Evolutionary conservation across 129 eudicot genomes (phyloP), one percentile per base, ranked within the genome.

Genomic region (Sambucus nigra): DNA sequence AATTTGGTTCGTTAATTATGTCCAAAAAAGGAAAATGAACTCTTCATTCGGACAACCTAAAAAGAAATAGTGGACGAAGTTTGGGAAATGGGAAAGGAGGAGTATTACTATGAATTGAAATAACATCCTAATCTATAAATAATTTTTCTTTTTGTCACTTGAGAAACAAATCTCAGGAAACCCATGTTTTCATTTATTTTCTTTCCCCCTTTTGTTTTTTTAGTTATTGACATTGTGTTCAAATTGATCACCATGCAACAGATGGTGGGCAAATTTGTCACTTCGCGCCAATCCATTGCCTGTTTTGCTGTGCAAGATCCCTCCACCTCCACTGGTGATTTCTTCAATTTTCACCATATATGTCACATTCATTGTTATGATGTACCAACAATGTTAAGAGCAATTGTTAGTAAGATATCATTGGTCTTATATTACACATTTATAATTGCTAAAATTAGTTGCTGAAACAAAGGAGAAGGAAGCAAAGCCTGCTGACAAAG

Each of bases 221-320:
- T 40, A 53, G 40, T 23, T n/a, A 40, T 55, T 61, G 7, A 42
- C 49, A 5, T 20, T 52, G 25, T 59, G 29, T 54, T 58, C 42
- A 7, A 8, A 12, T 35, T 67, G 54, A 13, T 12, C 1, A 29
- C 22, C 44, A 42, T 46, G 45, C 17, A 24, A 46, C 79, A 71
- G 73, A 64, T 67, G 73, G 81, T 70, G 17, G 70, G 64, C 51
- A 80, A 68, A 58, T 9, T 42, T 46, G 73, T 61, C 12, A 25
- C 51, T 25, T 72, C 71, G 35, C 63, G 73, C 45, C 42, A 76
- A 57, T 69, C 22, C 41, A 21, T 73, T 5, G 67, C 63, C 18
- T 80, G 94, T 55, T 80, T 55, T 47, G 94, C 96, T 44, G 76
- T 79, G 39, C 86, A 78, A 72, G 94, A 88, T 56, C 80, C 94